Evolutionary conservation across 345 rosid genomes (phyloP), one percentile per base, ranked within the genome.

Genomic region (Murraya koenigii): DNA sequence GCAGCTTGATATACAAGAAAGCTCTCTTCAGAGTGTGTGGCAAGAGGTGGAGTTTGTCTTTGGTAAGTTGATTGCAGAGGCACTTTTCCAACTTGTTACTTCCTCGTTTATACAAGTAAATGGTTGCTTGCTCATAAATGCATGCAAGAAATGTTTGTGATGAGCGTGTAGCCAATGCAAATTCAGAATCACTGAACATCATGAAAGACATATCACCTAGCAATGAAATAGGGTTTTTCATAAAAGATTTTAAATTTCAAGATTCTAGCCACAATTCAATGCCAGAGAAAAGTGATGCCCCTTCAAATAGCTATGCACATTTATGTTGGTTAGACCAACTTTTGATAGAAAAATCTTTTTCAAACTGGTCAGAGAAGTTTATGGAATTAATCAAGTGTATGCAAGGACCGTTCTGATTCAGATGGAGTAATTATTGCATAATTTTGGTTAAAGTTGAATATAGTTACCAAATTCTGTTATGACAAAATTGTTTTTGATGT

Each of bases 1-100:
- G 76, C 92, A 95, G 99, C 98, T 95, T 81, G 99, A 95, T 88
- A 95, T 95, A 52, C 88, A 90, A 83, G 90, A 95, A 81, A 92
- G 87, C 84, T 87, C 97, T 26, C 94, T 78, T 79, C 98, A 95
- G 86, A 92, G 89, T 78, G 86, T 89, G 59, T 93, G 98, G 99
- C 99, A 93, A 81, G 84, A 68, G 79, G 92, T 86, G 3, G 98
- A 95, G 84, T 95, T 95, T 83, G 86, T 92, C 66, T 92, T 95
- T 80, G 99, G 99, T 95, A 88, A 85, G 93, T 62, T 76, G 54
- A 82, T 76, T 77, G 69, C 79, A 32, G 36, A 30, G 67, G 54
- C 39, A 33, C 77, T 72, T 56, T 62, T 66, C 28, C 44, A 13
- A 23, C 39, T 54, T 25, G 28, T 32, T 32, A 39, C 35, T 75